Conservation (phyloP, 1,284 basidiomycete species). For the Sanghuangporus weigelae region DNA sequence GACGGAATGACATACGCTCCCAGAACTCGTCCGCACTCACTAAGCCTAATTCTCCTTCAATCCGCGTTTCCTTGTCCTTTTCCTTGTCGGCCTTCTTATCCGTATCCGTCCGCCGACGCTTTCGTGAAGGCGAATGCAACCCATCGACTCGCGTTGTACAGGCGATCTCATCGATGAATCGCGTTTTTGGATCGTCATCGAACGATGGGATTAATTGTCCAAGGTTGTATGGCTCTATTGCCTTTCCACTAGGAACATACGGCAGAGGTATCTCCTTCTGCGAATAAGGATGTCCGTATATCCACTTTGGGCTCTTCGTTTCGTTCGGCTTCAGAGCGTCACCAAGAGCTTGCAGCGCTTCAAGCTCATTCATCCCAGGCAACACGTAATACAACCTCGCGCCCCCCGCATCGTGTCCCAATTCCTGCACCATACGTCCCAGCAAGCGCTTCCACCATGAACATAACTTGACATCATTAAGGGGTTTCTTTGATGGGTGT, state of each 20-base stretch:
- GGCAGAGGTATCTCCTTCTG: slow-evolving; percentile 54
- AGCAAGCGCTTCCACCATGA: slow-evolving; percentile 89
- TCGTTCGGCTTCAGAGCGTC: slow-evolving; percentile 20
- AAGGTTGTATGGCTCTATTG: slow-evolving; percentile 38
- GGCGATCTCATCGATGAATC: slow-evolving; percentile 86
- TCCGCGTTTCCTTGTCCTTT: slow-evolving; percentile 28
- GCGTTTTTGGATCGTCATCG: slow-evolving; percentile 89
- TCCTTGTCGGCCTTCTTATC: slow-evolving; percentile 24
- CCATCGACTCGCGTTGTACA: slow-evolving; percentile 58
- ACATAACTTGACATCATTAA: slow-evolving; percentile 79
- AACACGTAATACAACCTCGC: slow-evolving; percentile 53
- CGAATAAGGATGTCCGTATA: slow-evolving; percentile 73
- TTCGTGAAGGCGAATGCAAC: slow-evolving; percentile 54
- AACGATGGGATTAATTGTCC: slow-evolving; percentile 81
- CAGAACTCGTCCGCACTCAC: slow-evolving; percentile 79
- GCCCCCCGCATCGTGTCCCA: slow-evolving; percentile 22
- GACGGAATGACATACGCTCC: slow-evolving; percentile 91
- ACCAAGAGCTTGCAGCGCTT: slow-evolving; percentile 62
- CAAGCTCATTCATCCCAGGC: slow-evolving; percentile 66
- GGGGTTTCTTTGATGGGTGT: slow-evolving; percentile 65
- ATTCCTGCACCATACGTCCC: slow-evolving; percentile 45
- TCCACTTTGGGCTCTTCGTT: slow-evolving; percentile 39
- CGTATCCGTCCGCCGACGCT: slow-evolving; percentile 38
- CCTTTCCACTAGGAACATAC: slow-evolving; percentile 35
- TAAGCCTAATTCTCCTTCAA: slow-evolving; percentile 46